Percentiles rank a stretch among this genome's conserved stretches.
These are phyloP conservation scores for Kazachstania viticola DNA, from an alignment of 805 yeast genomes.

Conservation along the genomic window DNA sequence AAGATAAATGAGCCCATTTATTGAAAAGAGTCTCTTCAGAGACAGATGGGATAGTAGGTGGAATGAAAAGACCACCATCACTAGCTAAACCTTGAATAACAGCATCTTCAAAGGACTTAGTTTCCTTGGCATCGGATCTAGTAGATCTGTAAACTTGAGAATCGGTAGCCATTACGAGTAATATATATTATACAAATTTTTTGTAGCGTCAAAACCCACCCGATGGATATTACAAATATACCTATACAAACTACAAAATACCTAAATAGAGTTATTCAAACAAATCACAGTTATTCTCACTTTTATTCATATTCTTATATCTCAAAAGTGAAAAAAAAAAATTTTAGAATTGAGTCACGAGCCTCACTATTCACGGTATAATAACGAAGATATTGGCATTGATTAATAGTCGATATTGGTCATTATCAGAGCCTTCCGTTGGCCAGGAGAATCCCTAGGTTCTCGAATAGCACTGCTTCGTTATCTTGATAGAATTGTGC, in stretches of 20 bases:
- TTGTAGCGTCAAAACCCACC: too few relatives aligned
- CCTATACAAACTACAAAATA: too few relatives aligned
- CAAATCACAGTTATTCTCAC: too few relatives aligned
- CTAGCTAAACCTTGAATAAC: conserved; percentile 86
- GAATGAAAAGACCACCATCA: conserved; percentile 94
- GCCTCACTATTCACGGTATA: too few relatives aligned
- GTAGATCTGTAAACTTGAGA: conserved; percentile 70
- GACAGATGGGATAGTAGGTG: conserved; percentile 66
- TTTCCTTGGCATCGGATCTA: conserved; percentile 43
- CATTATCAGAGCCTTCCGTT: conserved; percentile 23
- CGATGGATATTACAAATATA: too few relatives aligned
- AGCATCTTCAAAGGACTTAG: conserved; percentile 65
- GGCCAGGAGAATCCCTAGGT: conserved; percentile 59
- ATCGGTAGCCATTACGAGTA: conserved; percentile 14
- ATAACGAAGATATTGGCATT: too few relatives aligned
- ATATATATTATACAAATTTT: too few relatives aligned
- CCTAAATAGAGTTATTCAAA: too few relatives aligned
- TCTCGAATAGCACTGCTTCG: conserved; percentile 68
- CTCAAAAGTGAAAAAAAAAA: too few relatives aligned
- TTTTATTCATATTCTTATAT: too few relatives aligned
- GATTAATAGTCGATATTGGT: too few relatives aligned
- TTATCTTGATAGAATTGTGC: conserved; percentile 59
- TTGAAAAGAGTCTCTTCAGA: conserved; percentile 40
- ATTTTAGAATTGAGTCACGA: too few relatives aligned
- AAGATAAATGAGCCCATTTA: conserved; percentile 63